A percentile compares a stretch with the other conserved stretches of the same genome.
These are phyloP conservation scores for Cyamopsis tetragonoloba DNA, from an alignment of 306 rosid genomes.

Conservation along the genomic window DNA sequence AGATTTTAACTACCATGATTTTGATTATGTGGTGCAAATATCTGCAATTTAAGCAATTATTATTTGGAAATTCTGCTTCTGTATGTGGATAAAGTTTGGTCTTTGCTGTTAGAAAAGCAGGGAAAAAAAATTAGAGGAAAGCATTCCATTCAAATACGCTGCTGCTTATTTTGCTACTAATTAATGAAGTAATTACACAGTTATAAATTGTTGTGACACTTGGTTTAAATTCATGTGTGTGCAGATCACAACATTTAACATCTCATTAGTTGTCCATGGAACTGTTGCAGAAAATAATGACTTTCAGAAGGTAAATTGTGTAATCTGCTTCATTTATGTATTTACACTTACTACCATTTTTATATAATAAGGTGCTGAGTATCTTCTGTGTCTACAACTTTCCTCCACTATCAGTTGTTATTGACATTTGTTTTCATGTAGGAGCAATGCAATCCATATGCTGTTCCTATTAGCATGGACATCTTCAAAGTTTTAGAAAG, in stretches of 20 bases:
- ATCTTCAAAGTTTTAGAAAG: constrained; percentile 79
- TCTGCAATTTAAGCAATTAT: too few species aligned
- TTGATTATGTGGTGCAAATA: too few species aligned
- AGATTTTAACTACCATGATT: too few species aligned
- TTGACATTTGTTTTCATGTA: constrained; percentile 34
- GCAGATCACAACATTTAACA: constrained; percentile 88
- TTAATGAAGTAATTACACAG: background rate
- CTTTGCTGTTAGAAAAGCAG: background rate
- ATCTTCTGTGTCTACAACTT: background rate
- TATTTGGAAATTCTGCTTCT: too few species aligned
- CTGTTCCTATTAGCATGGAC: constrained; percentile 83
- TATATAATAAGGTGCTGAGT: background rate
- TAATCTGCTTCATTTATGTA: constrained; percentile 6
- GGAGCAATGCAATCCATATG: constrained; percentile 78
- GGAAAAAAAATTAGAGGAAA: background rate
- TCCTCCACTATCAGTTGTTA: constrained; percentile 8
- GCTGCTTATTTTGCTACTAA: background rate
- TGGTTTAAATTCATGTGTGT: constrained; percentile 23
- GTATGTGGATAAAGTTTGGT: background rate
- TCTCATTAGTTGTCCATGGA: constrained; percentile 87
- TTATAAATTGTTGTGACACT: constrained; percentile 8
- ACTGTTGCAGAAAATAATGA: constrained; percentile 79
- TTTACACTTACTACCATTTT: background rate
- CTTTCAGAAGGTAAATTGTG: constrained; percentile 73
- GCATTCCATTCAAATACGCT: background rate